phyloP scores from a whole-genome alignment of 768 basidiomycete genomes.

The Serendipita vermifera region DNA sequence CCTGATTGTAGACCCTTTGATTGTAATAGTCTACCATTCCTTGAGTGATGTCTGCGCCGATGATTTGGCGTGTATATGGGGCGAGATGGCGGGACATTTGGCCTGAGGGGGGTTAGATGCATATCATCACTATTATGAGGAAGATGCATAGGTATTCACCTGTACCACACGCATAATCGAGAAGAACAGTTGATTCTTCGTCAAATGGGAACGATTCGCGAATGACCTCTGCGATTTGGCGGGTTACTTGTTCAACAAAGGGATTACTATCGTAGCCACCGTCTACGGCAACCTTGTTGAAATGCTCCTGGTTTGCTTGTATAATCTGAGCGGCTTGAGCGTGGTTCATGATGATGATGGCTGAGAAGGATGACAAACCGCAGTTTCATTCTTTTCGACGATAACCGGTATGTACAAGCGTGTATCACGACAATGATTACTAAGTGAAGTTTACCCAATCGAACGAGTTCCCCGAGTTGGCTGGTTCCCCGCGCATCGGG shows the following conservation, averaged over 20 bases:
- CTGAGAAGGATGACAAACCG: no score
- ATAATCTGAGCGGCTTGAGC: conserved; percentile 2
- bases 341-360: no score
- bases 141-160: conserved; percentile 28
- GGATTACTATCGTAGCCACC: conserved; percentile 20
- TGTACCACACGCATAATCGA: conserved; percentile 69
- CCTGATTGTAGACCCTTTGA: conserved; percentile 41
- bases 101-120: conserved; percentile 29
- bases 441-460: no score
- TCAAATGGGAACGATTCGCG: conserved; percentile 35
- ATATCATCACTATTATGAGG: neutral
- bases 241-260: conserved; percentile 17
- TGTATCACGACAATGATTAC: no score
- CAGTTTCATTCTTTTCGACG: no score
- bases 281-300: conserved; percentile 29
- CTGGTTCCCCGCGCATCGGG: no score
- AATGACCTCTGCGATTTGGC: conserved; percentile 21
- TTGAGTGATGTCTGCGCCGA: conserved; percentile 68
- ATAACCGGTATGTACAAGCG: no score
- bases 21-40: conserved; percentile 58
- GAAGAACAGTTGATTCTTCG: conserved; percentile 39
- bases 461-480: no score
- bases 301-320: conserved; percentile 29
- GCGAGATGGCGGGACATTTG: conserved; percentile 49
- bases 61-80: conserved; percentile 43